These are phyloP conservation scores for Cladosporium sphaerospermum DNA, from an alignment of 2,329 filamentous ascomycete species.

Conservation along the genomic window DNA sequence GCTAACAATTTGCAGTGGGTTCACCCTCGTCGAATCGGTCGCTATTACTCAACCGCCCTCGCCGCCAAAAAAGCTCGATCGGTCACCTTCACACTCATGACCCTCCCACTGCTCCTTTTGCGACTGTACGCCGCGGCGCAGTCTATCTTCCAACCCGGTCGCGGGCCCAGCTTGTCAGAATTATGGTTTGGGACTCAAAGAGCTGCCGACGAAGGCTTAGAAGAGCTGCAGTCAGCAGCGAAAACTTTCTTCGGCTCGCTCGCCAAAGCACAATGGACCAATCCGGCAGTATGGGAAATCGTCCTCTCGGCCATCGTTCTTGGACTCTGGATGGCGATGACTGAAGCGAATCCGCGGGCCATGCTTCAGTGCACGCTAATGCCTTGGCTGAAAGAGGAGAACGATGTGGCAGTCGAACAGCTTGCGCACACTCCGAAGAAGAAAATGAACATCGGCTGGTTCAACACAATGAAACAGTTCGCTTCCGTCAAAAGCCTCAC, in stretches of 20 bases:
- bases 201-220: neutral
- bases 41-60: neutral
- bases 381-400: constrained; percentile 5
- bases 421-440: neutral
- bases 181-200: neutral
- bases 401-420: neutral
- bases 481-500: constrained; percentile 4
- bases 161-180: neutral
- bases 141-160: neutral
- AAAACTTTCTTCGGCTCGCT: neutral
- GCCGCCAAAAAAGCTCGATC: neutral
- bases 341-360: neutral
- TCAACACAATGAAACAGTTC: constrained; percentile 4
- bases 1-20: constrained; percentile 4
- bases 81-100: neutral
- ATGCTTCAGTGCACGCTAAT: constrained; percentile 3
- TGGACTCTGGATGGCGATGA: neutral
- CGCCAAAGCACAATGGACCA: neutral
- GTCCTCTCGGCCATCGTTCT: constrained; percentile 4
- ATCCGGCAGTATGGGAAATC: constrained; percentile 7
- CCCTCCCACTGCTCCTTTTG: neutral
- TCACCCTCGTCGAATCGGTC: constrained; percentile 4
- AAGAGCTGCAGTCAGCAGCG: neutral
- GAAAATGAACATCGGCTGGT: neutral
- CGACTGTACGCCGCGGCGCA: neutral